Evolutionary conservation across 1,284 basidiomycete species (phyloP).

Genomic region (Heterobasidion irregulare): DNA sequence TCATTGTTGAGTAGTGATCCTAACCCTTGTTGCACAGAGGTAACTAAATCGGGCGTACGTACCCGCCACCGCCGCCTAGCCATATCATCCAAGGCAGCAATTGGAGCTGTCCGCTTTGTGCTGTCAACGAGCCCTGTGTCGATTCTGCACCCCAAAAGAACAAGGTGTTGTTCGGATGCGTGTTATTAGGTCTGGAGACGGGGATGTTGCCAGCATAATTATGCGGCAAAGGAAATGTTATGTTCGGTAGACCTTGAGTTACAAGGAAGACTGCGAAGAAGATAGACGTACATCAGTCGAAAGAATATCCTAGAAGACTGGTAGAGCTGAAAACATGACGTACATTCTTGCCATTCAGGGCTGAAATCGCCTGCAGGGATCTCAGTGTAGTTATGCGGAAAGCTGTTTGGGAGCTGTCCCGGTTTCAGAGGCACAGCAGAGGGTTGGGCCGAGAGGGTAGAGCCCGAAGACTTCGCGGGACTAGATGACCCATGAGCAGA

Average conservation of each 20-base stretch:
- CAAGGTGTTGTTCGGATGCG: slow-evolving; percentile 60
- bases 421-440: background rate
- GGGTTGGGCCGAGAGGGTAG: background rate
- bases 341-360: slow-evolving; percentile 22
- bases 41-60: background rate
- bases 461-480: background rate
- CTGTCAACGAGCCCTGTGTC: slow-evolving; percentile 48
- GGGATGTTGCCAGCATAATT: slow-evolving; percentile 64
- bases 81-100: slow-evolving; percentile 67
- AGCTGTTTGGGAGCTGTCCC: slow-evolving; percentile 12
- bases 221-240: slow-evolving; percentile 46
- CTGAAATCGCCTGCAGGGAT: slow-evolving; percentile 15
- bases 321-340: slow-evolving; percentile 1
- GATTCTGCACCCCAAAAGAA: slow-evolving; percentile 71
- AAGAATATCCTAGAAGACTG: background rate
- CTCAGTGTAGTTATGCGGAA: slow-evolving; percentile 14
- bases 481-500: background rate
- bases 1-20: background rate
- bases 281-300: background rate
- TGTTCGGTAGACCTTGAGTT: slow-evolving; percentile 48
- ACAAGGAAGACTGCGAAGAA: slow-evolving; percentile 21
- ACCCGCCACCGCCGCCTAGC: slow-evolving; percentile 61
- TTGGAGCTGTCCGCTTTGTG: slow-evolving; percentile 16
- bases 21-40: background rate
- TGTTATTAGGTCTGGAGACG: slow-evolving; percentile 41